These are phyloP conservation scores for Penicillium silybi DNA, from an alignment of 495 filamentous ascomycete species.

Conservation along the genomic window DNA sequence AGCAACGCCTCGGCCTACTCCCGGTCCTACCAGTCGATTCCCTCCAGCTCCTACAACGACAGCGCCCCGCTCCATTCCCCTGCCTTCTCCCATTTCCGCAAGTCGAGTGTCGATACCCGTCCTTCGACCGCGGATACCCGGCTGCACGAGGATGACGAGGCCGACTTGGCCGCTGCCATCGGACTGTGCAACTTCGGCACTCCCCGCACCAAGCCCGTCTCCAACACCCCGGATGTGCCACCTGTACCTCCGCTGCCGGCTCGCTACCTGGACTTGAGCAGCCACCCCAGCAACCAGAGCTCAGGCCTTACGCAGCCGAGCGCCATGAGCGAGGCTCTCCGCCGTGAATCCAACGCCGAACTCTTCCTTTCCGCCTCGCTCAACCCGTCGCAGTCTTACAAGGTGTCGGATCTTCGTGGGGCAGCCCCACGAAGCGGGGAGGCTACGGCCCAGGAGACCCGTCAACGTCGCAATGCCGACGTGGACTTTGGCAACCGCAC, in stretches of 20 bases:
- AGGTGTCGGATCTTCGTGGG: conserved; percentile 46
- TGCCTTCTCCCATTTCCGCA: conserved; percentile 43
- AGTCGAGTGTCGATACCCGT: conserved; percentile 59
- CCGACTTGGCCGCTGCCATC: conserved; percentile 78
- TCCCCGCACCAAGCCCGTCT: conserved; percentile 65
- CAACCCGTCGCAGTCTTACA: conserved; percentile 48
- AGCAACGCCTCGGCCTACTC: conserved; percentile 67
- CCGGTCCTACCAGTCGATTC: conserved; percentile 79
- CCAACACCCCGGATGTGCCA: conserved; percentile 71
- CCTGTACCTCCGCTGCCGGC: conserved; percentile 81
- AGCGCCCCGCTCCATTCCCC: conserved; percentile 46
- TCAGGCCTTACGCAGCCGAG: conserved; percentile 23
- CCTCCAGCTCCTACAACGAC: conserved; percentile 50
- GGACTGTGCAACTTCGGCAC: conserved; percentile 90
- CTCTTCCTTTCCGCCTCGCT: conserved; percentile 39
- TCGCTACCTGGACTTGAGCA: conserved; percentile 38
- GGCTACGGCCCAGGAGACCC: conserved; percentile 37
- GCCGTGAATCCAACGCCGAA: conserved; percentile 33
- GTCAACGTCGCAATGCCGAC: conserved; percentile 61
- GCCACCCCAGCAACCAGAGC: conserved; percentile 25
- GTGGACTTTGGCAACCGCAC: conserved; percentile 70
- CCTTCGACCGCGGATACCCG: conserved; percentile 59
- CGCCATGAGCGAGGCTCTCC: conserved; percentile 37
- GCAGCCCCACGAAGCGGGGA: conserved; percentile 31
- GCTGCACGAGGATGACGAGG: conserved; percentile 58